A percentile compares a stretch with the other conserved stretches of the same genome.
These are phyloP conservation scores for Nasturtium officinale DNA, from an alignment of 345 rosid genomes.

Conservation along the genomic window DNA sequence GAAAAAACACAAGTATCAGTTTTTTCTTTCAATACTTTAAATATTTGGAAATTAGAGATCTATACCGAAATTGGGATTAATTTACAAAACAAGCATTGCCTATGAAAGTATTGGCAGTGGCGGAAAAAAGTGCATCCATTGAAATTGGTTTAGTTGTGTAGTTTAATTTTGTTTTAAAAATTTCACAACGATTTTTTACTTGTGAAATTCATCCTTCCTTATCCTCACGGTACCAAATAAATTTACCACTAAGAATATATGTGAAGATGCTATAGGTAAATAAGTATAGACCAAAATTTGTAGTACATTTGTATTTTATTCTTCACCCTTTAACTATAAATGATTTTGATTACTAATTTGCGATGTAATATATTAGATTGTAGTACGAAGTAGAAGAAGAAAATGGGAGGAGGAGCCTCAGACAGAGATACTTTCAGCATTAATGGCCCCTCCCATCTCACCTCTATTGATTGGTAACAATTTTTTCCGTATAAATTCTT, in stretches of 20 bases:
- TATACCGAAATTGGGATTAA: not conserved
- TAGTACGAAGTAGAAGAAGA: not conserved
- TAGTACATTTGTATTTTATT: not conserved
- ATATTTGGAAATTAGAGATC: not conserved
- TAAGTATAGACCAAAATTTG: not conserved
- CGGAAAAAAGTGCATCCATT: not conserved
- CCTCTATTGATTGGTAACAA: constrained; percentile 57
- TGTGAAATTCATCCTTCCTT: too few species aligned
- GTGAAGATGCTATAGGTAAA: not conserved
- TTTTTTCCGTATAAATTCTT: too few species aligned
- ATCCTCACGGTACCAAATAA: too few species aligned
- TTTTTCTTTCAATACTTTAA: not conserved
- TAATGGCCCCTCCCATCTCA: constrained; percentile 54
- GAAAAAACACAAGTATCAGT: not conserved
- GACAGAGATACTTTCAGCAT: constrained; percentile 35
- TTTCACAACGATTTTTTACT: too few species aligned
- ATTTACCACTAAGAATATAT: not conserved
- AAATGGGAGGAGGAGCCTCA: constrained; percentile 2
- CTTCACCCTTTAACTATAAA: not conserved
- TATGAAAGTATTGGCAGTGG: not conserved
- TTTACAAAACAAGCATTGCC: not conserved
- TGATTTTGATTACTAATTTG: not conserved
- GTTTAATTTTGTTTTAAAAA: too few species aligned
- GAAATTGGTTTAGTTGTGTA: not conserved
- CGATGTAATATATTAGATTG: not conserved